Evolutionary conservation across 2,329 filamentous ascomycete species (phyloP), one percentile per base, ranked within the genome.

Genomic region (Sclerotinia subarctica): DNA sequence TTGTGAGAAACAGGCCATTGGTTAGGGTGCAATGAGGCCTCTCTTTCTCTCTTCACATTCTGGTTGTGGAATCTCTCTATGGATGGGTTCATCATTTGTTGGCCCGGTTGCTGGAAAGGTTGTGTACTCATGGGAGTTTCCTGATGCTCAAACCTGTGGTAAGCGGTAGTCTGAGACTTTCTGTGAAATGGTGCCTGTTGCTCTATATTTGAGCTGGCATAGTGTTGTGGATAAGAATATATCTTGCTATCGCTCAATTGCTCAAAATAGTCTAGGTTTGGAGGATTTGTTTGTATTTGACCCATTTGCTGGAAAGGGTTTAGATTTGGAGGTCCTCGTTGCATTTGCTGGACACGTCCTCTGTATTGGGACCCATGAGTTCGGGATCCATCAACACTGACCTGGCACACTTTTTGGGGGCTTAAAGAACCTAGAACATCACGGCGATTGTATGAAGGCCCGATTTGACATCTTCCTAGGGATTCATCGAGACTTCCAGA

Each of bases 81-180:
- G 10, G 6, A 32, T 32, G 42, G 42, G 7, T 15, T 17, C 11
- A n/a, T n/a, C 2, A 17, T 29, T 59, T 7, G 24, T 11, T 59
- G 57, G 26, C 24, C 11, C 42, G 8, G 46, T 29, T 62, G 29
- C 26, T 62, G 58, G 44, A 51, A 59, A 46, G 15, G 7, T 5
- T 21, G 21, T 19, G 13, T n/a, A 56, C 5, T n/a, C 5, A 35
- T 21, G 21, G 32, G 53, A 35, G 3, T n/a, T 10, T 38, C 1
- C 6, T 56, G 53, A n/a, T 38, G 3, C 8, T 21, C 29, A 38
- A 53, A 17, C 15, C 6, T 5, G 51, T 10, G 29, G 15, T 7
- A 10, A 26, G n/a, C 1, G n/a, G 19, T 21, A 19, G 8, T 15
- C 5, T n/a, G 29, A n/a, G 0, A 5, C 0, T 21, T 11, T 54